Percentiles rank a stretch among this genome's conserved stretches.
These are phyloP conservation scores for Fusarium avenaceum DNA, from an alignment of 2,329 filamentous ascomycete genomes.

Conservation along the genomic window DNA sequence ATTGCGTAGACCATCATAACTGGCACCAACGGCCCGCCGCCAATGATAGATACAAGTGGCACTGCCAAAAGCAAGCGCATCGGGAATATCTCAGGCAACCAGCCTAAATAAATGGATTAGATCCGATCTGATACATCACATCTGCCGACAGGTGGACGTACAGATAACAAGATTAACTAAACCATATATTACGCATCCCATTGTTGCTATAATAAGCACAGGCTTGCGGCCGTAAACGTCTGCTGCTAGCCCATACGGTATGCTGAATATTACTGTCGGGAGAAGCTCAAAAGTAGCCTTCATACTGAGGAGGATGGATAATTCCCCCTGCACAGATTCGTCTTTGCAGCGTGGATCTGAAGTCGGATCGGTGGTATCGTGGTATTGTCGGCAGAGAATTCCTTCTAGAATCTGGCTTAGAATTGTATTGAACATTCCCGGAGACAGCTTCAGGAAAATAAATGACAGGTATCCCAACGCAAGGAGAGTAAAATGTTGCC, in stretches of 20 bases:
- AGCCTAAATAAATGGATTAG: background rate
- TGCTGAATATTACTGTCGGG: slow-evolving; percentile 1
- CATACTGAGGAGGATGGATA: slow-evolving; percentile 5
- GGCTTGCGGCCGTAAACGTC: slow-evolving; percentile 10
- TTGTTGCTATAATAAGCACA: background rate
- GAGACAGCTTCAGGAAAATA: slow-evolving; percentile 1
- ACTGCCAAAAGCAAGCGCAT: background rate
- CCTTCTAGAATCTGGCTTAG: slow-evolving; percentile 7
- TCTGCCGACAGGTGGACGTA: background rate
- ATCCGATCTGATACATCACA: background rate
- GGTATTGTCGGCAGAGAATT: background rate
- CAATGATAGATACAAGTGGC: background rate
- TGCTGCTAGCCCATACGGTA: background rate
- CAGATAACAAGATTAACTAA: slow-evolving; percentile 1
- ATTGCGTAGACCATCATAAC: slow-evolving; percentile 13
- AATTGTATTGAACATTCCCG: slow-evolving; percentile 5
- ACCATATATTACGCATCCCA: slow-evolving; percentile 2
- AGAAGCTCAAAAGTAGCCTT: slow-evolving; percentile 3
- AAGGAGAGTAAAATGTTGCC: slow-evolving; percentile 2
- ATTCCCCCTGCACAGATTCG: slow-evolving; percentile 1
- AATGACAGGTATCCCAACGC: background rate
- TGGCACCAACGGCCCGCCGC: slow-evolving; percentile 4
- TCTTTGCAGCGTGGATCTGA: slow-evolving; percentile 5
- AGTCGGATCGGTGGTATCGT: background rate
- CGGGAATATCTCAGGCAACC: background rate